Base-by-base conservation (phyloP, 2,329 filamentous ascomycete genomes). In the Clathrospora elynae region DNA sequence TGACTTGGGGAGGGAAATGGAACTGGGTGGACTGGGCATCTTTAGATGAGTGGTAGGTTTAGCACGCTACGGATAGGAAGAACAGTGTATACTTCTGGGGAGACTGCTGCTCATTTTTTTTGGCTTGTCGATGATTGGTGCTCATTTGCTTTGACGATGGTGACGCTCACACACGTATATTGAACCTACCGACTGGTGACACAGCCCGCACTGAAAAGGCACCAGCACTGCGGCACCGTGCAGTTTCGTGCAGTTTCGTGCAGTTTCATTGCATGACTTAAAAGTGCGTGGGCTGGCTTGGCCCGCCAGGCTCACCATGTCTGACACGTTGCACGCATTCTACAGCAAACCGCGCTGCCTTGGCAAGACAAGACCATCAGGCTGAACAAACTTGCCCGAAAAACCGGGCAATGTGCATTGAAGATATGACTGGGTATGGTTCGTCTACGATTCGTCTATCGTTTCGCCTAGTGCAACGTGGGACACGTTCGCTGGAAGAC, bases 261-360 rank as follows among this genome's bases (percentile, higher is more conserved):
- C n/a, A n/a, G n/a, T n/a, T n/a, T n/a, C n/a, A n/a, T n/a, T n/a
- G n/a, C 14, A 7, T 7, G 11, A 18, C 13, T 12, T 14, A n/a
- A 26, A 16, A 26, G 16, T 35, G 24, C 19, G 16, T 16, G 11
- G 34, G n/a, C 11, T 16, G 20, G 18, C 22, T 18, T 13, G 13
- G 5, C 18, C 25, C 8, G 10, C 22, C 10, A n/a, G 33, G 22
- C 18, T 24, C 22, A 26, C 22, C 23, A 35, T 26, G 34, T 35
- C 36, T 44, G 49, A 54, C 57, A 55, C 50, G 49, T 53, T 43
- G 46, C 41, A 46, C 35, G 40, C 46, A 47, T 42, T 40, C 42
- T 46, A 28, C 35, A 51, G 46, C 39, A 49, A 44, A 35, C 19
- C 20, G 20, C n/a, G 20, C 3, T 32, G 17, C 30, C 30, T 16